phyloP scores from a whole-genome alignment of 2,329 filamentous ascomycete genomes.

The Cephalotrichum gorgonifer region DNA sequence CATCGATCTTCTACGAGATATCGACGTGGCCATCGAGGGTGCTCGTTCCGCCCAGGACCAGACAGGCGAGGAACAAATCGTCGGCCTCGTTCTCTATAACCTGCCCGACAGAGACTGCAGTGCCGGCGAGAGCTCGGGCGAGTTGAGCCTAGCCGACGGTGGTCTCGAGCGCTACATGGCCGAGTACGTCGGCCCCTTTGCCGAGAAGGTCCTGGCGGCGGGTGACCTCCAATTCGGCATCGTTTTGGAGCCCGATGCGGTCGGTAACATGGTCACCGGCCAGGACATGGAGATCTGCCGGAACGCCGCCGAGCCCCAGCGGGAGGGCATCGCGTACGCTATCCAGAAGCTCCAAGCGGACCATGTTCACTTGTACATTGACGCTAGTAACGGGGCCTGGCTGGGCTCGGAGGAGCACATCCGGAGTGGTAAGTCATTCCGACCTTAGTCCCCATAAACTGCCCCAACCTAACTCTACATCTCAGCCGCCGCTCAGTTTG shows the following conservation, averaged over 20 bases:
- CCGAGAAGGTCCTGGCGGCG: constrained; percentile 23
- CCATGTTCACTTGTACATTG: constrained; percentile 54
- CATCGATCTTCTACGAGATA: constrained; percentile 22
- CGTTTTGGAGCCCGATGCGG: constrained; percentile 31
- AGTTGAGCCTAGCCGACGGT: constrained; percentile 22
- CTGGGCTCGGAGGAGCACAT: constrained; percentile 50
- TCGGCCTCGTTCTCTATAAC: constrained; percentile 32
- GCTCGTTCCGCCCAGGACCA: constrained; percentile 22
- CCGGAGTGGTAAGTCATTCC: background rate
- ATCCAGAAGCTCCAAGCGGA: constrained; percentile 43
- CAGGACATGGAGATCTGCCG: constrained; percentile 23
- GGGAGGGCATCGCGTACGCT: constrained; percentile 39
- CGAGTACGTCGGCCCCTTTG: constrained; percentile 27
- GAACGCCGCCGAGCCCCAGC: constrained; percentile 24
- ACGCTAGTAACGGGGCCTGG: constrained; percentile 55
- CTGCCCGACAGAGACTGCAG: constrained; percentile 33
- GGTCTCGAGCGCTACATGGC: constrained; percentile 28
- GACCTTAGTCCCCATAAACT: background rate
- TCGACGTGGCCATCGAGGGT: constrained; percentile 25
- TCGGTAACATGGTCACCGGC: constrained; percentile 32
- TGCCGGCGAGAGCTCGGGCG: constrained; percentile 28
- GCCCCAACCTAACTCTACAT: background rate
- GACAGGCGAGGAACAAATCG: constrained; percentile 25
- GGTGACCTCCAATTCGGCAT: constrained; percentile 28
- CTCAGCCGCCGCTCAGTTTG: constrained; percentile 27